Evolutionary conservation across 1,284 basidiomycete species (phyloP), one percentile per base, ranked within the genome.

Genomic region (Earliella scabrosa): DNA sequence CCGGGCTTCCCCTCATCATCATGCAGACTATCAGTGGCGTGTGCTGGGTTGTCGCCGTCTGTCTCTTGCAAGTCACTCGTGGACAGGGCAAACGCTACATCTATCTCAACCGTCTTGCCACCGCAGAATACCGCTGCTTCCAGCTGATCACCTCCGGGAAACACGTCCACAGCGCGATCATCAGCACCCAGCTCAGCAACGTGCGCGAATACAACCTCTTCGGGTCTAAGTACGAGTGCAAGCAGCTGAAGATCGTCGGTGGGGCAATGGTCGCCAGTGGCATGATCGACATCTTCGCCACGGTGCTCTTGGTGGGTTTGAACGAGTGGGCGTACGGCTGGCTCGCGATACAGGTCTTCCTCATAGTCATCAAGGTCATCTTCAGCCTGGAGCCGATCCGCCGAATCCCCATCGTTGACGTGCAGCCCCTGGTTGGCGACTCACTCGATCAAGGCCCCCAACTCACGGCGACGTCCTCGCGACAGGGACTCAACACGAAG

Each of bases 321-420:
- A 59, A 43, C 46, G 38, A 13, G 0, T 59, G 57, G 57, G 56
- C 56, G 16, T 59, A 59, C 23, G 52, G 52, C n/a, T 59, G 57
- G 57, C 49, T 59, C 4, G 57, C 21, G 11, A 16, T 51, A 4
- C 49, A 59, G 45, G 48, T 52, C 10, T 10, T 50, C 43, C 40
- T 59, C 43, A 51, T 59, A 39, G 29, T 39, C 9, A 7, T 54
- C 31, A 59, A 59, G 40, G 57, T 59, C 23, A 21, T 59, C 34
- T 59, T 59, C 52, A 59, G 57, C 40, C 34, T 54, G 26, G 57
- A 59, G 50, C 57, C 57, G 2, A 44, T 59, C 4, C 57, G 57
- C 9, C 36, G 57, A 32, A 49, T 54, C 6, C 52, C 51, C 45
- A 45, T 59, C 34, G 52, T 59, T 21, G 27, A 40, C 36, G 48